Evolutionary conservation across 352 stramenopile genomes (phyloP).

Genomic region (Phytophthora uliginosa): DNA sequence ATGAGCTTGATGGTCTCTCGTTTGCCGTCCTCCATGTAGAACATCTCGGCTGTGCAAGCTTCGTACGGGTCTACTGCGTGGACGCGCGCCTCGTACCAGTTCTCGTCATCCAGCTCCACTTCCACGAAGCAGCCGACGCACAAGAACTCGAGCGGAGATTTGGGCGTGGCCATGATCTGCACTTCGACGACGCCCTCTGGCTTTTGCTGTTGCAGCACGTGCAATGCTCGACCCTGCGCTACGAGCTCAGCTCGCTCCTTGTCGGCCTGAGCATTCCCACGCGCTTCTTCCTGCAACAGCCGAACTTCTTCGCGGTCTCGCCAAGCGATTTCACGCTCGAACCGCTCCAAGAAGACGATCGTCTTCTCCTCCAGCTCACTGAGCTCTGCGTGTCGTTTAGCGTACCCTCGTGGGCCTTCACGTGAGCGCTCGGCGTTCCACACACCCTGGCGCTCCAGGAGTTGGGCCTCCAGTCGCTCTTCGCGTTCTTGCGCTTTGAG

Average conservation of each 20-base stretch:
- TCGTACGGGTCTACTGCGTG: conserved; percentile 68
- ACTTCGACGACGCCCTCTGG: conserved; percentile 69
- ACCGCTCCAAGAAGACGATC: conserved; percentile 56
- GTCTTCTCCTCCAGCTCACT: conserved; percentile 73
- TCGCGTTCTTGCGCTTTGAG: conserved; percentile 80
- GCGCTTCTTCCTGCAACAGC: conserved; percentile 63
- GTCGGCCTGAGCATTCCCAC: conserved; percentile 47
- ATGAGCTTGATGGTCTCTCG: conserved; percentile 78
- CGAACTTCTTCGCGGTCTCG: conserved; percentile 56
- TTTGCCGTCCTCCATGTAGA: conserved; percentile 72
- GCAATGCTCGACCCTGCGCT: conserved; percentile 50
- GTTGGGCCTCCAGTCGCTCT: conserved; percentile 70
- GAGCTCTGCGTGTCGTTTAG: conserved; percentile 70
- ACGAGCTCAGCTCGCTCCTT: conserved; percentile 55
- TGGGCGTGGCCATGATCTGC: conserved; percentile 50
- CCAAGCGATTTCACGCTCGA: conserved; percentile 49
- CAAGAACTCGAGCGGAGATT: conserved; percentile 81
- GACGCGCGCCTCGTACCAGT: conserved; percentile 76
- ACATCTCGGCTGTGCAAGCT: conserved; percentile 65
- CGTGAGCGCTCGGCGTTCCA: conserved; percentile 69
- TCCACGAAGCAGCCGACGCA: conserved; percentile 59
- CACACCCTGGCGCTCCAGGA: conserved; percentile 70
- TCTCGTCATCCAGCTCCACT: conserved; percentile 79
- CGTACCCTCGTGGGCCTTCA: conserved; percentile 80
- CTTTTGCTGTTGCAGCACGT: conserved; percentile 72